Conservation (phyloP, 768 basidiomycete genomes). For the Plicaturopsis crispa region DNA sequence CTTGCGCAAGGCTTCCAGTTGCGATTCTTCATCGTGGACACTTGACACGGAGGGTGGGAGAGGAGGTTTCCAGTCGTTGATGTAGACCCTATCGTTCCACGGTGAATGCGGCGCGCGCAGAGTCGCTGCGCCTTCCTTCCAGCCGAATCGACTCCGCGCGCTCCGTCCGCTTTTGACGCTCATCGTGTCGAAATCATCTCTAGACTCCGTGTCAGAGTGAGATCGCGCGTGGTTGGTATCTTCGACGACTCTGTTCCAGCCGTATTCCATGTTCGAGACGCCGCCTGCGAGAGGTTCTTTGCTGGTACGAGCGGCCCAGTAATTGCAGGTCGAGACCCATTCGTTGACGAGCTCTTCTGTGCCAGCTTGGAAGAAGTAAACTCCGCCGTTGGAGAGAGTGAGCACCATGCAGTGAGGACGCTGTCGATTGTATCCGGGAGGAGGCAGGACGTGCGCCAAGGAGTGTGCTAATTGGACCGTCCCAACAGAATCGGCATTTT, state of each 20-base stretch:
- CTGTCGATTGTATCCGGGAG: slow-evolving; percentile 86
- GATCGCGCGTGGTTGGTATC: slow-evolving; percentile 41
- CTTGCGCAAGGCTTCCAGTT: slow-evolving; percentile 81
- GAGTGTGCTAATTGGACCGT: slow-evolving; percentile 81
- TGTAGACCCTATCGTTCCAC: slow-evolving; percentile 64
- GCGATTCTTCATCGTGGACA: slow-evolving; percentile 85
- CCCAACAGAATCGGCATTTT: slow-evolving; percentile 84
- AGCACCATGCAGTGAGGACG: slow-evolving; percentile 95
- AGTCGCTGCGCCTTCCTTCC: slow-evolving; percentile 61
- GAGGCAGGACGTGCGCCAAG: slow-evolving; percentile 78
- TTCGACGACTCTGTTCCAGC: slow-evolving; percentile 81
- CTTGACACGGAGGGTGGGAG: slow-evolving; percentile 79
- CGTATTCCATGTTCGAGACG: slow-evolving; percentile 99
- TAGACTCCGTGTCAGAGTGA: slow-evolving; percentile 44
- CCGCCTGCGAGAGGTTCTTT: slow-evolving; percentile 95
- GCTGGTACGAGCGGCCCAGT: slow-evolving; percentile 94
- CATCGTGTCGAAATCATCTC: slow-evolving; percentile 49
- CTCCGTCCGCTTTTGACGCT: slow-evolving; percentile 76
- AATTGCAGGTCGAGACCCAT: slow-evolving; percentile 99
- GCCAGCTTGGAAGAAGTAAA: slow-evolving; percentile 98
- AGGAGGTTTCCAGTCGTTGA: slow-evolving; percentile 95
- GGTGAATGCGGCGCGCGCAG: slow-evolving; percentile 64
- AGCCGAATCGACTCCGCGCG: slow-evolving; percentile 63
- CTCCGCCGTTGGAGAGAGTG: slow-evolving; percentile 79
- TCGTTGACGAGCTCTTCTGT: slow-evolving; percentile 98